Conservation (phyloP, 2,329 filamentous ascomycete genomes). For the Diaporthe capsici region DNA sequence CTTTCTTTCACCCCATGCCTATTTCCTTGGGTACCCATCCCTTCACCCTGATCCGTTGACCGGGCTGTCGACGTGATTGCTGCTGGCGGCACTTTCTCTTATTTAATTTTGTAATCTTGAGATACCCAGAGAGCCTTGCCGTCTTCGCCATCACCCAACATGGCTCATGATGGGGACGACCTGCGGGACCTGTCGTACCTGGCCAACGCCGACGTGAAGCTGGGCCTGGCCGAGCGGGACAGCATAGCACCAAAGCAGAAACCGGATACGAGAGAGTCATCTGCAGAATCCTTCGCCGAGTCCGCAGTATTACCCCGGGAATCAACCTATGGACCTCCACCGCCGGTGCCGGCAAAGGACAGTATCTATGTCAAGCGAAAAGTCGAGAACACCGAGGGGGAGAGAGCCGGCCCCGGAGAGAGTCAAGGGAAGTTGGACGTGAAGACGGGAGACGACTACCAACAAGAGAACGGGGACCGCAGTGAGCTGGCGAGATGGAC, state of each 20-base stretch:
- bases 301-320: conserved; percentile 34
- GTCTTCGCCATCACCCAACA: conserved; percentile 5
- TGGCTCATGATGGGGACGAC: conserved; percentile 21
- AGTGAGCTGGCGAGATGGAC: conserved; percentile 1
- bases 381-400: not conserved
- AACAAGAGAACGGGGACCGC: not conserved
- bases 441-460: not conserved
- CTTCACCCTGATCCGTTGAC: not conserved
- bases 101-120: conserved; percentile 27
- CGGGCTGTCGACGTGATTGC: conserved; percentile 11
- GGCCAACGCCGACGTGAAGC: conserved; percentile 10
- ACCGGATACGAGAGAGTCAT: conserved; percentile 20
- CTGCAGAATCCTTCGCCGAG: conserved; percentile 26
- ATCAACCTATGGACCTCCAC: conserved; percentile 35
- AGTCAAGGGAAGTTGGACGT: not conserved
- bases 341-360: conserved; percentile 35
- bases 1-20: conserved; percentile 10
- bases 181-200: conserved; percentile 11
- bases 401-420: no score
- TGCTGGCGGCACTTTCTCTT: conserved; percentile 33
- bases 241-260: not conserved
- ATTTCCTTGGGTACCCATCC: not conserved
- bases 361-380: conserved; percentile 20
- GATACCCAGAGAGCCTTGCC: not conserved
- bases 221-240: not conserved